phyloP scores from a whole-genome alignment of 2,329 filamentous ascomycete species.

The Chaetomium strumarium region DNA sequence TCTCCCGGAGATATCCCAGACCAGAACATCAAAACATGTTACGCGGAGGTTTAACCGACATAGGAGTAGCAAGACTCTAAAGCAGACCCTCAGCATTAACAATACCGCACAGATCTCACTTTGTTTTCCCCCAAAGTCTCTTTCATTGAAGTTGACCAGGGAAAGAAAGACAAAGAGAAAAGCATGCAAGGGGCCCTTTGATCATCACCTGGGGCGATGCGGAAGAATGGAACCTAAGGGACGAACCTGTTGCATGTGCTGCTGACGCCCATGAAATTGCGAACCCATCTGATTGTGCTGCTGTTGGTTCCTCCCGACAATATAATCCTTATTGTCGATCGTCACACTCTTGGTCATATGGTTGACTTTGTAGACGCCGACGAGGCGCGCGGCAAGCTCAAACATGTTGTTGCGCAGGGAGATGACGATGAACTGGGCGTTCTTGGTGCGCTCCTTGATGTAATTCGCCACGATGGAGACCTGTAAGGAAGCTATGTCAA shows the following conservation, averaged over 20 bases:
- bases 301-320: constrained; percentile 35
- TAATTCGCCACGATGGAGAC: constrained; percentile 97
- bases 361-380: constrained; percentile 99
- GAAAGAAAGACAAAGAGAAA: neutral
- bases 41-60: neutral
- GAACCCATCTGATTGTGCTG: constrained; percentile 11
- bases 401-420: constrained; percentile 99
- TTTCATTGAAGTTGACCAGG: neutral
- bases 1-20: no score
- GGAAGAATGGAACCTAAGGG: constrained; percentile 9
- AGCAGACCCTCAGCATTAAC: constrained; percentile 4
- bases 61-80: constrained; percentile 7
- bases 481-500: constrained; percentile 37
- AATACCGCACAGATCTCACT: neutral
- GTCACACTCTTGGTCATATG: constrained; percentile 96
- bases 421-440: constrained; percentile 98
- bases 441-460: constrained; percentile 98
- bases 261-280: neutral
- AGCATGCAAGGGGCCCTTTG: no score
- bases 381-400: constrained; percentile 87
- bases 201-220: constrained; percentile 5
- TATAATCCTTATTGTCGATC: constrained; percentile 79
- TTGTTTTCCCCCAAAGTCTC: no score
- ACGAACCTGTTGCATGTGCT: constrained; percentile 14
- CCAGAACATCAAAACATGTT: no score